Base-by-base conservation (phyloP, 495 filamentous ascomycete genomes). In the Paragyromitra xinjiangensis region DNA sequence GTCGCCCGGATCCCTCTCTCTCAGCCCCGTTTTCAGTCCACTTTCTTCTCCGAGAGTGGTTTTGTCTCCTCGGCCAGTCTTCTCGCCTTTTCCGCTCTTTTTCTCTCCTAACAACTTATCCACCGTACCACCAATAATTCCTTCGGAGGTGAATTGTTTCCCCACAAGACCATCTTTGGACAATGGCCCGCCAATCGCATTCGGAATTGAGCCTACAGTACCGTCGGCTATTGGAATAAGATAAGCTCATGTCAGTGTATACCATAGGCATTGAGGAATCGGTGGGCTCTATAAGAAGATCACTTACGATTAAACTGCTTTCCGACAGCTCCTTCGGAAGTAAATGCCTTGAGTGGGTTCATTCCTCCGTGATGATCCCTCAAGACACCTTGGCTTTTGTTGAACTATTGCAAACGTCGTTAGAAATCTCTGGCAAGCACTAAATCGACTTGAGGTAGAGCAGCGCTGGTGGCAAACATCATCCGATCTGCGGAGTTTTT, bases 101-200 rank as follows among this genome's bases (percentile, higher is more conserved):
- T 22, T 79, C 42, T 84, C 84, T 9, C 85, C 87, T 59, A 88
- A 71, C 19, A 83, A 77, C 55, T 84, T 81, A 78, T 88, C 84
- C 19, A 86, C 85, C 37, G 84, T 79, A 0, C 85, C 85, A 7
- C 85, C 85, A 44, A 86, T 78, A 12, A 73, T 76, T 0, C 85
- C 85, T 26, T 84, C 81, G 0, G 77, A 62, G 0, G 84, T 85
- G 71, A 85, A 87, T 44, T 85, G 84, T 73, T 86, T 86, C 50
- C 85, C 84, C 51, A 86, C 78, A 62, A 82, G 79, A 0, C 85
- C 85, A 26, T 84, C 82, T 69, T 84, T 84, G 64, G 85, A 83
- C 9, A 88, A 74, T 1, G 87, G 85, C 0, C 87, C 86, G 6
- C 87, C 87, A 6, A 88, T 75, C 69, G 83, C 85, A 78, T 88